Conservation (phyloP, 2,329 filamentous ascomycete species). For the Verticillium nubilum region DNA sequence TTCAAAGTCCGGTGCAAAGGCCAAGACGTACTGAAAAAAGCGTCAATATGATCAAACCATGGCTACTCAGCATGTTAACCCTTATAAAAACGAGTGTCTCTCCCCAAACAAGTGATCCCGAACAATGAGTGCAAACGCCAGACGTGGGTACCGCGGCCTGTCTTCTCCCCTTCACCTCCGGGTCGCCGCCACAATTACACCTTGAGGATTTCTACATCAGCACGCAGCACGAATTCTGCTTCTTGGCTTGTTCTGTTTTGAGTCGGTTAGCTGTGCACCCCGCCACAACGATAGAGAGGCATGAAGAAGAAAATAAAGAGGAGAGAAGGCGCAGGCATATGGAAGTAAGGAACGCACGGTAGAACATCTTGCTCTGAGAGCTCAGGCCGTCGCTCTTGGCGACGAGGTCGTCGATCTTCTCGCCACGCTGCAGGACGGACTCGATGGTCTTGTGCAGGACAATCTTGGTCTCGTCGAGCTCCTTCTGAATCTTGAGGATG, state of each 20-base stretch:
- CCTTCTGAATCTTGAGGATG: conserved; percentile 92
- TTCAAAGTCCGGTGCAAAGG: too few species aligned
- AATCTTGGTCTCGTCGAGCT: conserved; percentile 96
- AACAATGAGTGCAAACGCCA: conserved; percentile 20
- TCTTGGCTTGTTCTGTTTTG: conserved; percentile 59
- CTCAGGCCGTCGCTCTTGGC: conserved; percentile 89
- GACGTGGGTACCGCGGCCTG: conserved; percentile 1
- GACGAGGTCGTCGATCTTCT: conserved; percentile 94
- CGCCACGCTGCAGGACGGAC: conserved; percentile 78
- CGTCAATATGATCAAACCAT: neutral
- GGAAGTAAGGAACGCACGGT: conserved; percentile 63
- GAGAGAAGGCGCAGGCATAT: neutral
- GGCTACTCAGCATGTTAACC: neutral
- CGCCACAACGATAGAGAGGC: neutral
- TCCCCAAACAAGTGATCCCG: conserved; percentile 8
- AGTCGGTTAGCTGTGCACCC: neutral
- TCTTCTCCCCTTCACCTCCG: neutral
- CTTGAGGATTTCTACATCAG: conserved; percentile 48
- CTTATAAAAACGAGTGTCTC: conserved; percentile 6
- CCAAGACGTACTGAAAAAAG: neutral
- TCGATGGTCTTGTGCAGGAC: conserved; percentile 96
- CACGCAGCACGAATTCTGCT: conserved; percentile 72
- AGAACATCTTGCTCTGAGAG: conserved; percentile 96
- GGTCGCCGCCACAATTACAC: neutral
- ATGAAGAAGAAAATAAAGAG: neutral